Evolutionary conservation across 2,329 filamentous ascomycete species (phyloP).

Genomic region (Penicillium sp.): DNA sequence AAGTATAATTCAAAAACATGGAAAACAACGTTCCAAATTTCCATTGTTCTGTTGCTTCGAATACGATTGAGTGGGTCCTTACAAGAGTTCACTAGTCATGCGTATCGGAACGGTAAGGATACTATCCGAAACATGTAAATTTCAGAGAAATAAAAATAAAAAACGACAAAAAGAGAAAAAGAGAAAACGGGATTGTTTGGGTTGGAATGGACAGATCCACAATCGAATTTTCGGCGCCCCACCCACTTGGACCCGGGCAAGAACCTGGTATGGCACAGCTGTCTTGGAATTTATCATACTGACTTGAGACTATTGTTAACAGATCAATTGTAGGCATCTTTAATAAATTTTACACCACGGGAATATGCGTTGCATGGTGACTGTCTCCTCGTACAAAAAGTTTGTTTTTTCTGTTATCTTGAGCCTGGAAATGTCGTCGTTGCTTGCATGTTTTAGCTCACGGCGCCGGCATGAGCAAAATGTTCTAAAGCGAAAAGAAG

Average conservation of each 20-base stretch:
- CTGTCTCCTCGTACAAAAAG: neutral
- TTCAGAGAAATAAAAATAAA: too few relatives aligned
- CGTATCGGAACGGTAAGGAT: neutral
- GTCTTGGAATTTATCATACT: neutral
- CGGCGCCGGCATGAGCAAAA: slow-evolving; percentile 8
- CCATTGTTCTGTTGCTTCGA: too few relatives aligned
- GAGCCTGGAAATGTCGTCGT: slow-evolving; percentile 5
- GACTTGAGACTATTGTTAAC: neutral
- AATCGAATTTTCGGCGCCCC: neutral
- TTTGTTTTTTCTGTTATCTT: neutral
- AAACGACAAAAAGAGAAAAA: too few relatives aligned
- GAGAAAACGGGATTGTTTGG: neutral
- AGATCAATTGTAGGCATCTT: neutral
- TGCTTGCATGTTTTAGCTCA: slow-evolving; percentile 11
- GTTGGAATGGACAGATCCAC: neutral
- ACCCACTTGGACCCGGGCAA: neutral
- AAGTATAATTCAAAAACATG: too few relatives aligned
- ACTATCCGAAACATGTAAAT: neutral
- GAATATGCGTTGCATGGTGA: neutral
- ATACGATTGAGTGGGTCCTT: neutral
- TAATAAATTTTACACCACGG: neutral
- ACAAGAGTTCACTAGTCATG: neutral
- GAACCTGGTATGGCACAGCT: neutral
- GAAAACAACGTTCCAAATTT: too few relatives aligned
- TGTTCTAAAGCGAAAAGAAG: slow-evolving; percentile 12